phyloP scores from a whole-genome alignment of 1,139 yeast genomes.

The Kodamaea sp. region DNA sequence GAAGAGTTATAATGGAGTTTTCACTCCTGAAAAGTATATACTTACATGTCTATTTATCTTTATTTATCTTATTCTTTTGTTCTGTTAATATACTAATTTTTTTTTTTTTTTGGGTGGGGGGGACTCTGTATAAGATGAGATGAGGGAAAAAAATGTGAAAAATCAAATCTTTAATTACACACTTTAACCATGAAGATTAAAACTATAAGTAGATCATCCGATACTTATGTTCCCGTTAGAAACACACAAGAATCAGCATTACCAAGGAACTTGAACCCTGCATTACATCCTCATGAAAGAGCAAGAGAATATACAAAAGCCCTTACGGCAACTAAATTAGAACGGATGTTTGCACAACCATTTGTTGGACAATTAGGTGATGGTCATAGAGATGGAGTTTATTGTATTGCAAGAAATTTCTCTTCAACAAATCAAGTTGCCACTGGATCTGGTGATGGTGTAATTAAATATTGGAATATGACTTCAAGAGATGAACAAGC shows the following conservation, averaged over 20 bases:
- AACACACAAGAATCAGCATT: slow-evolving; percentile 84
- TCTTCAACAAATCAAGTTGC: slow-evolving; percentile 71
- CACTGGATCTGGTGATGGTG: slow-evolving; percentile 93
- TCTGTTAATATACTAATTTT: no score
- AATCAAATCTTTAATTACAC: not conserved
- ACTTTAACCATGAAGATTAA: slow-evolving; percentile 63
- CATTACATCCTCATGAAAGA: slow-evolving; percentile 93
- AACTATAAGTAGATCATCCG: slow-evolving; percentile 86
- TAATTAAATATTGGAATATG: slow-evolving; percentile 89
- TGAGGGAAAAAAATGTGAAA: not conserved
- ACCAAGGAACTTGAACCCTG: slow-evolving; percentile 90
- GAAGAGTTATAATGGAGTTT: slow-evolving; percentile 2
- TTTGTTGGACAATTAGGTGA: slow-evolving; percentile 91
- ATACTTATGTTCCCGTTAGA: slow-evolving; percentile 85
- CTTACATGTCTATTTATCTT: not conserved
- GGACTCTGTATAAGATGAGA: not conserved
- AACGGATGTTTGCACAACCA: slow-evolving; percentile 96
- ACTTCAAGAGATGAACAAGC: slow-evolving; percentile 67
- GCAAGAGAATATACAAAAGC: slow-evolving; percentile 97
- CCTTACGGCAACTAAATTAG: slow-evolving; percentile 89
- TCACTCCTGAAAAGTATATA: not conserved
- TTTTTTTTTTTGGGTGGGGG: not conserved
- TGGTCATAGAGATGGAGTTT: slow-evolving; percentile 97
- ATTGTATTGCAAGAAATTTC: slow-evolving; percentile 78
- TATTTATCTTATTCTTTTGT: not conserved